Evolutionary conservation across 2,329 filamentous ascomycete species (phyloP).

Genomic region (Cladosporium sp.): DNA sequence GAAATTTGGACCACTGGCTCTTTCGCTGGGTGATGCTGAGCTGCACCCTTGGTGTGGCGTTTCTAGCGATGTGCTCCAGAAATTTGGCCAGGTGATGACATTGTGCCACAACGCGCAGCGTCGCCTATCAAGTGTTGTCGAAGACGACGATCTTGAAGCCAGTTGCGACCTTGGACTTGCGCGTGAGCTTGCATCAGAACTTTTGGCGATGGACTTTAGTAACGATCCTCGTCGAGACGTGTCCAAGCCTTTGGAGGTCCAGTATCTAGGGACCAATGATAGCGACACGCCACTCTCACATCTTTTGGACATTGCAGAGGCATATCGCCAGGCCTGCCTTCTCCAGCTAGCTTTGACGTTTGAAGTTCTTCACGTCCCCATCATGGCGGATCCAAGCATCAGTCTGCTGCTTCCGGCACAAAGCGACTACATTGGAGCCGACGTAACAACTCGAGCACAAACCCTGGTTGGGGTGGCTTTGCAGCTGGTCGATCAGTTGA

Average conservation of each 20-base stretch:
- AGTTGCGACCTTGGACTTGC: not conserved
- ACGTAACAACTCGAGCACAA: not conserved
- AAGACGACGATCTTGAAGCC: not conserved
- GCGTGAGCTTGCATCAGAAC: conserved; percentile 3
- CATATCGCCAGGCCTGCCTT: conserved; percentile 20
- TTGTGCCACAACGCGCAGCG: conserved; percentile 3
- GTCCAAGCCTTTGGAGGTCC: not conserved
- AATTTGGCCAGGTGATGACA: conserved; percentile 7
- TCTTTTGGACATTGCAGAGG: conserved; percentile 20
- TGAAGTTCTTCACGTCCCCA: conserved; percentile 8
- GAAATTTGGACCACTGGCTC: not conserved
- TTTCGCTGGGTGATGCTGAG: not conserved
- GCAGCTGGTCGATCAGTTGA: conserved; percentile 13
- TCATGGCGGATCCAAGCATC: not conserved
- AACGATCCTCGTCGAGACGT: not conserved
- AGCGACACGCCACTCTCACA: conserved; percentile 19
- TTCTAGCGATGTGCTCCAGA: conserved; percentile 5
- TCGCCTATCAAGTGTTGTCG: not conserved
- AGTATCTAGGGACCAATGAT: conserved; percentile 13
- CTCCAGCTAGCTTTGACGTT: conserved; percentile 21
- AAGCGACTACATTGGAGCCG: not conserved
- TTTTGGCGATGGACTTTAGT: not conserved
- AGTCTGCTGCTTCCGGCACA: not conserved
- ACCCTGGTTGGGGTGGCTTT: not conserved
- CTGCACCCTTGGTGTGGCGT: conserved; percentile 11